Conservation (phyloP, 139 green algal species). For the Picochlorum sp. region DNA sequence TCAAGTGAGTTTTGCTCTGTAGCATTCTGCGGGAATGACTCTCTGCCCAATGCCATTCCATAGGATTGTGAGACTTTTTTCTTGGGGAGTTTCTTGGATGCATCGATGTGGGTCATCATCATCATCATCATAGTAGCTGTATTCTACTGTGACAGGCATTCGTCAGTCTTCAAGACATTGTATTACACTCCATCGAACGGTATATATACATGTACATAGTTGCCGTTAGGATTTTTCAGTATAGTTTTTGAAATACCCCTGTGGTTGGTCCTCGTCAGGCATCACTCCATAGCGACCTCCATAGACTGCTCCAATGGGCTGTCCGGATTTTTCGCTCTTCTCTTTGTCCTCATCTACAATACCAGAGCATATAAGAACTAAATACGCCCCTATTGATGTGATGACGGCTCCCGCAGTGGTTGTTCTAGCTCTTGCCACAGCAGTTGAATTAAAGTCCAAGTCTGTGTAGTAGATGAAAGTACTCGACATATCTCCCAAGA, state of each 20-base stretch:
- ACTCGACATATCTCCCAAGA: conserved; percentile 22
- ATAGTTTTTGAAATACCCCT: background rate
- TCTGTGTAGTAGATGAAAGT: conserved; percentile 23
- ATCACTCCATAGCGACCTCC: conserved; percentile 7
- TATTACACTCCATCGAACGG: too few species aligned
- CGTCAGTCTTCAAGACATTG: too few species aligned
- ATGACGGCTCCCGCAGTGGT: conserved; percentile 21
- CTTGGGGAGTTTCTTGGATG: too few species aligned
- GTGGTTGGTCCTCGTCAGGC: background rate
- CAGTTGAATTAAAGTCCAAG: conserved; percentile 3
- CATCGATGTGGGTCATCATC: too few species aligned
- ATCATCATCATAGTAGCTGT: too few species aligned
- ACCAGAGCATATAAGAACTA: conserved; percentile 13
- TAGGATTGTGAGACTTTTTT: too few species aligned
- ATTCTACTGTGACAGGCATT: too few species aligned
- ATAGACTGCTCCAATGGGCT: conserved; percentile 3
- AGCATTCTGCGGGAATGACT: too few species aligned
- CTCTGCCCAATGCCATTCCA: too few species aligned
- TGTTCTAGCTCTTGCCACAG: conserved; percentile 2
- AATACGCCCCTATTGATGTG: conserved; percentile 8
- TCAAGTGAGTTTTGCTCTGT: too few species aligned
- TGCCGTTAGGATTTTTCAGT: background rate
- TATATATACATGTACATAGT: too few species aligned
- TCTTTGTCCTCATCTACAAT: conserved; percentile 16
- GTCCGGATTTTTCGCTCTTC: background rate